phyloP scores from a whole-genome alignment of 495 filamentous ascomycete genomes.

The Daldinia childiae region DNA sequence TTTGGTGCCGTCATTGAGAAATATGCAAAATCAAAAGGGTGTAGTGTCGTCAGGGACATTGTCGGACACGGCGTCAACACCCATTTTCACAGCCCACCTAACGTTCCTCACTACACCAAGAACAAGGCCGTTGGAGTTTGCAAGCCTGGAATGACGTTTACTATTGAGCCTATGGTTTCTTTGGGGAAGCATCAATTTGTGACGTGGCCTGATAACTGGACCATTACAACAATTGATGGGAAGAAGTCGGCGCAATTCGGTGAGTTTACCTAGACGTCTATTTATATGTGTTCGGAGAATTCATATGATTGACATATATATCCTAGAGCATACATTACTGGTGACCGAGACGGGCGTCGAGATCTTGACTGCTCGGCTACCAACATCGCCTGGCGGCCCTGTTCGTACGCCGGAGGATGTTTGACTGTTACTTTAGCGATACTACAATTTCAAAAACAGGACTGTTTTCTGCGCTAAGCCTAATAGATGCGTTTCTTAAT shows the following conservation, averaged over 20 bases:
- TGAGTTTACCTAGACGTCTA: neutral
- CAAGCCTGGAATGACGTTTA: neutral
- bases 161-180: slow-evolving; percentile 2
- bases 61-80: neutral
- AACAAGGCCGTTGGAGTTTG: neutral
- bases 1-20: neutral
- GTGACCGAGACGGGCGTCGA: slow-evolving; percentile 1
- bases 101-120: neutral
- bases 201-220: slow-evolving; percentile 2
- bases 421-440: neutral
- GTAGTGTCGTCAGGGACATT: neutral
- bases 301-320: neutral
- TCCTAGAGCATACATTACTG: neutral
- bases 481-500: neutral
- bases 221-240: neutral
- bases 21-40: neutral
- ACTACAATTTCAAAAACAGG: neutral
- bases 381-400: neutral
- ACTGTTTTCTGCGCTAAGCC: neutral
- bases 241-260: slow-evolving; percentile 2
- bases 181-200: neutral
- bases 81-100: slow-evolving; percentile 1
- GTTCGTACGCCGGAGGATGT: neutral
- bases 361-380: neutral
- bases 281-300: neutral